phyloP scores from a whole-genome alignment of 768 basidiomycete genomes.

The Amylocystis lapponica region DNA sequence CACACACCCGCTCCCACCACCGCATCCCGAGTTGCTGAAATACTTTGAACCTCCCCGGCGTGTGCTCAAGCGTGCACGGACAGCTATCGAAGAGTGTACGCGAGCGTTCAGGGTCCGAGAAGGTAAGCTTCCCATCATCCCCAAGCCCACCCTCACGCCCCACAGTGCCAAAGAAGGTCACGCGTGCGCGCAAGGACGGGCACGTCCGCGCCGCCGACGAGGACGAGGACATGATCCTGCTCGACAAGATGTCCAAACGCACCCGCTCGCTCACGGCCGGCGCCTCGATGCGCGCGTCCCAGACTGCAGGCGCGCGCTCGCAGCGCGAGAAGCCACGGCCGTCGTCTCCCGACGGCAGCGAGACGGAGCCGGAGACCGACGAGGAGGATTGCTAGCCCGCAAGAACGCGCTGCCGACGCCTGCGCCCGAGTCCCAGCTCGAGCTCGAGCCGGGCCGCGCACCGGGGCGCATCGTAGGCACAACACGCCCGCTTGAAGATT shows the following conservation, averaged over 20 bases:
- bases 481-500: slow-evolving; percentile 71
- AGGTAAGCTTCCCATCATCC: slow-evolving; percentile 37
- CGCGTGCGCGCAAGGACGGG: slow-evolving; percentile 51
- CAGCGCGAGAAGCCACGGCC: neutral
- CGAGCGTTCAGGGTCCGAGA: slow-evolving; percentile 69
- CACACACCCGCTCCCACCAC: slow-evolving; percentile 72
- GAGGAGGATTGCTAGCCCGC: slow-evolving; percentile 28
- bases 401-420: slow-evolving; percentile 41
- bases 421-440: slow-evolving; percentile 21
- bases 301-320: slow-evolving; percentile 5
- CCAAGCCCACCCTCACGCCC: neutral
- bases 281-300: slow-evolving; percentile 16
- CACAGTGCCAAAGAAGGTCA: slow-evolving; percentile 59
- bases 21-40: slow-evolving; percentile 78
- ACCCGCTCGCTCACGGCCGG: no score
- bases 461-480: slow-evolving; percentile 73
- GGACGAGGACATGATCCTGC: slow-evolving; percentile 51
- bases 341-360: slow-evolving; percentile 32
- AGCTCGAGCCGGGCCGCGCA: slow-evolving; percentile 46
- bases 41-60: slow-evolving; percentile 77
- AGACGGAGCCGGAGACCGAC: slow-evolving; percentile 47
- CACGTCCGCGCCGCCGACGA: slow-evolving; percentile 61
- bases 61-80: slow-evolving; percentile 55
- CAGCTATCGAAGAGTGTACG: slow-evolving; percentile 57
- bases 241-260: slow-evolving; percentile 35